These are phyloP conservation scores for Lecanoromycetidae sp. DNA, from an alignment of 2,329 filamentous ascomycete species.

Conservation along the genomic window DNA sequence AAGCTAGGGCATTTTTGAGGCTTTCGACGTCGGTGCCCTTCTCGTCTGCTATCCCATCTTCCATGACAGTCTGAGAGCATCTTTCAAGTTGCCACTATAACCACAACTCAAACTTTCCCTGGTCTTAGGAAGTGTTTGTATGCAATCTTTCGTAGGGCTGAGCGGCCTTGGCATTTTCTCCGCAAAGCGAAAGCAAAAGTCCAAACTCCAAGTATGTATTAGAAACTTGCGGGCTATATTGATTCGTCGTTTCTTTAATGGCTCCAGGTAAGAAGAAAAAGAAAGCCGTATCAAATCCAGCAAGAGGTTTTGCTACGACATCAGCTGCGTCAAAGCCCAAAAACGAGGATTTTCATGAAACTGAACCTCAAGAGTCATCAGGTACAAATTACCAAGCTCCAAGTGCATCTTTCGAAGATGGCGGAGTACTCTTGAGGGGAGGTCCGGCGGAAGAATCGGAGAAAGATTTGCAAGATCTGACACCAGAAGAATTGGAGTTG, in stretches of 20 bases:
- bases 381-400: neutral
- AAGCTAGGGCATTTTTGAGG: slow-evolving; percentile 22
- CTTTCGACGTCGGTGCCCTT: neutral
- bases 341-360: slow-evolving; percentile 24
- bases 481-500: slow-evolving; percentile 77
- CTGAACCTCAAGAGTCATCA: slow-evolving; percentile 1
- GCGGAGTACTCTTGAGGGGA: neutral
- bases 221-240: no score
- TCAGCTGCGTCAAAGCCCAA: slow-evolving; percentile 79
- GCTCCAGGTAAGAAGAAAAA: slow-evolving; percentile 73
- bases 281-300: slow-evolving; percentile 76
- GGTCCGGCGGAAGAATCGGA: slow-evolving; percentile 16
- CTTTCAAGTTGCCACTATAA: neutral
- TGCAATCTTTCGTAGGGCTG: no score
- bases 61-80: slow-evolving; percentile 1
- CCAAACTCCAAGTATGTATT: no score
- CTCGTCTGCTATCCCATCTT: neutral
- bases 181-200: no score
- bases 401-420: neutral
- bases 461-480: slow-evolving; percentile 33
- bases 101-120: no score
- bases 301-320: slow-evolving; percentile 84
- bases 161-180: no score
- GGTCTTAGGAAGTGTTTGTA: no score
- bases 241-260: slow-evolving; percentile 27